phyloP scores from a whole-genome alignment of 2,329 filamentous ascomycete genomes.

The Tolypocladium cylindrosporum region DNA sequence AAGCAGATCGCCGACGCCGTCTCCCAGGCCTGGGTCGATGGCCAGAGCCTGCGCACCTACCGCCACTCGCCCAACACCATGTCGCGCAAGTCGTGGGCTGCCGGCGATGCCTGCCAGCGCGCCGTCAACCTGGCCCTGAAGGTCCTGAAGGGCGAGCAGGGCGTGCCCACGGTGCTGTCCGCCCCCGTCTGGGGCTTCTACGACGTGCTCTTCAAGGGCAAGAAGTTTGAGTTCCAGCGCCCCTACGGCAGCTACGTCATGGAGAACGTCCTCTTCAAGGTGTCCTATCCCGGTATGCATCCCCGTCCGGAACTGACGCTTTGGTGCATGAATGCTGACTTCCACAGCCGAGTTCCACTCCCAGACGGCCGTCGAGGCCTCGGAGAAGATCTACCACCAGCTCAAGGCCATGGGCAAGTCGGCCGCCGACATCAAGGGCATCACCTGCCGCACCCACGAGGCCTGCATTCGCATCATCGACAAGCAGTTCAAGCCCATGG shows the following conservation, averaged over 20 bases:
- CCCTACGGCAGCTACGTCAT: slow-evolving; percentile 98
- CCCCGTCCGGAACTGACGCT: background rate
- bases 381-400: slow-evolving; percentile 76
- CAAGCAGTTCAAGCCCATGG: slow-evolving; percentile 99
- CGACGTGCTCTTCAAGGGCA: slow-evolving; percentile 93
- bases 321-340: background rate
- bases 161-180: slow-evolving; percentile 84
- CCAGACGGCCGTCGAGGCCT: slow-evolving; percentile 93
- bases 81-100: slow-evolving; percentile 98
- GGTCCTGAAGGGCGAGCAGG: slow-evolving; percentile 83
- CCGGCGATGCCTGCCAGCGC: slow-evolving; percentile 93
- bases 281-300: slow-evolving; percentile 80
- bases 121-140: slow-evolving; percentile 87
- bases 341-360: slow-evolving; percentile 83
- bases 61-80: slow-evolving; percentile 98
- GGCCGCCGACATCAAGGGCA: slow-evolving; percentile 83
- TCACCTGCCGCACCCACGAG: slow-evolving; percentile 95
- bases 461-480: slow-evolving; percentile 98
- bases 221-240: slow-evolving; percentile 92
- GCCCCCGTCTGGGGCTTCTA: slow-evolving; percentile 97
- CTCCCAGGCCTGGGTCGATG: slow-evolving; percentile 95
- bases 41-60: slow-evolving; percentile 92
- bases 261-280: slow-evolving; percentile 99
- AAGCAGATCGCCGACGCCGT: slow-evolving; percentile 90
- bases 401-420: slow-evolving; percentile 80